These are phyloP conservation scores for Arthrinium puccinioides DNA, from an alignment of 2,329 filamentous ascomycete species.

Conservation along the genomic window DNA sequence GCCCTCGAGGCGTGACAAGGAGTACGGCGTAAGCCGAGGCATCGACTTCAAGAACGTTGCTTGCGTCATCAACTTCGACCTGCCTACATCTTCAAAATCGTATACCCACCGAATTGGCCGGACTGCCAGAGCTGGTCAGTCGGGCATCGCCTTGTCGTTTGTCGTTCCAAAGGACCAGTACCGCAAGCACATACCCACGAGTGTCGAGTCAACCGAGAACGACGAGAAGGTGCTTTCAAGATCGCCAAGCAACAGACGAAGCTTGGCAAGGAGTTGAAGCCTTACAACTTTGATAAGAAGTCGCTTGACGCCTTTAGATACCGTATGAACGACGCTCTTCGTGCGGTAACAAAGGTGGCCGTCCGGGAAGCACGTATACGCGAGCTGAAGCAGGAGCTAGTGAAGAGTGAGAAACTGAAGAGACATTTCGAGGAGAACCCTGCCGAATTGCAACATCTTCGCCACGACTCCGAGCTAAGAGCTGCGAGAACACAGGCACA, in stretches of 20 bases:
- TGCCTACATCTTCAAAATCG: conserved; percentile 79
- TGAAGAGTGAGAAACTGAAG: conserved; percentile 91
- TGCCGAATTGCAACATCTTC: conserved; percentile 74
- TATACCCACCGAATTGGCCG: conserved; percentile 97
- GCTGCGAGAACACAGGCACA: conserved; percentile 81
- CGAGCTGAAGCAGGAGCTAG: conserved; percentile 80
- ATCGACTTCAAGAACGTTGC: conserved; percentile 97
- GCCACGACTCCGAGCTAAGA: conserved; percentile 83
- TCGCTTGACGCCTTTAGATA: conserved; percentile 93
- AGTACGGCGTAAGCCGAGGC: conserved; percentile 91
- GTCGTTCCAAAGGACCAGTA: conserved; percentile 76
- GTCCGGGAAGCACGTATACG: conserved; percentile 80
- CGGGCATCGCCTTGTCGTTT: conserved; percentile 94
- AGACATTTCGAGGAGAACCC: conserved; percentile 97
- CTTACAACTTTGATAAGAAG: conserved; percentile 91
- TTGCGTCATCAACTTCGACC: conserved; percentile 93
- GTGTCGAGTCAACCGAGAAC: conserved; percentile 64
- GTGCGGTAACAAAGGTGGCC: conserved; percentile 82
- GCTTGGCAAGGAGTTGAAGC: conserved; percentile 72
- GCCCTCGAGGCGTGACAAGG: conserved; percentile 62
- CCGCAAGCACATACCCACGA: conserved; percentile 84
- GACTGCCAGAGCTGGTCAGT: conserved; percentile 83
- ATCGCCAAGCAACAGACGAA: conserved; percentile 75
- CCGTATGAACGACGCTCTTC: conserved; percentile 84
- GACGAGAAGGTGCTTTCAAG: conserved; percentile 76